Conservation (phyloP, 2,329 filamentous ascomycete species). For the Ramichloridium luteum region DNA sequence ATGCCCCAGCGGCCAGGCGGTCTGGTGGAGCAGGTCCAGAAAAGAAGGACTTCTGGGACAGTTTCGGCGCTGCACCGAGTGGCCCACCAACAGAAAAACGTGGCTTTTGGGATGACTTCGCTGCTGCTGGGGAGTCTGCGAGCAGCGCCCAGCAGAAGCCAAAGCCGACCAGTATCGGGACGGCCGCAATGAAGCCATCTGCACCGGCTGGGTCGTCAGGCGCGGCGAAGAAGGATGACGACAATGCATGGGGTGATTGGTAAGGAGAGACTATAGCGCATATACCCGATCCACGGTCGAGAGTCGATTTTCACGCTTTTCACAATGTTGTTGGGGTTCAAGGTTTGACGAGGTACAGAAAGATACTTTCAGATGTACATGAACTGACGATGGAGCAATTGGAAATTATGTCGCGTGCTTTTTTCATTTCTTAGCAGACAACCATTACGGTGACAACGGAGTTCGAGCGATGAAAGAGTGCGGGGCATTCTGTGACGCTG, state of each 20-base stretch:
- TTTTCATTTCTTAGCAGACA: no score
- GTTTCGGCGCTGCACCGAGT: constrained; percentile 58
- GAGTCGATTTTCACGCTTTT: no score
- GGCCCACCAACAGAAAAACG: constrained; percentile 40
- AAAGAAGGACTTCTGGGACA: constrained; percentile 83
- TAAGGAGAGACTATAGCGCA: no score
- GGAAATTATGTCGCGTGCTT: no score
- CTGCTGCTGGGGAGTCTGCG: constrained; percentile 24
- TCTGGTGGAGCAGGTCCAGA: constrained; percentile 35
- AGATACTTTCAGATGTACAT: no score
- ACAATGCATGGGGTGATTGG: constrained; percentile 47
- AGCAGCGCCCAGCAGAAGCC: constrained; percentile 18
- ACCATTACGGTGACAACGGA: no score
- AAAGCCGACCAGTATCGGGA: constrained; percentile 44
- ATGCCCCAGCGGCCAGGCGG: constrained; percentile 10
- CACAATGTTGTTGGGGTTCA: no score
- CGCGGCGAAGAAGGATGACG: constrained; percentile 35
- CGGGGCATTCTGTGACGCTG: no score
- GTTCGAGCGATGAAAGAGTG: no score
- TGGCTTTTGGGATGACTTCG: constrained; percentile 40
- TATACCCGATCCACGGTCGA: no score
- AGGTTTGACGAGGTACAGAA: no score
- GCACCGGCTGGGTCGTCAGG: constrained; percentile 14
- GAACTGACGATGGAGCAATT: no score
- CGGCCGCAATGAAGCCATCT: constrained; percentile 48